Percentiles rank a stretch among this genome's conserved stretches.
phyloP scores from a whole-genome alignment of 371 early-diverging fungal genomes.

The Mucor ambiguus region DNA sequence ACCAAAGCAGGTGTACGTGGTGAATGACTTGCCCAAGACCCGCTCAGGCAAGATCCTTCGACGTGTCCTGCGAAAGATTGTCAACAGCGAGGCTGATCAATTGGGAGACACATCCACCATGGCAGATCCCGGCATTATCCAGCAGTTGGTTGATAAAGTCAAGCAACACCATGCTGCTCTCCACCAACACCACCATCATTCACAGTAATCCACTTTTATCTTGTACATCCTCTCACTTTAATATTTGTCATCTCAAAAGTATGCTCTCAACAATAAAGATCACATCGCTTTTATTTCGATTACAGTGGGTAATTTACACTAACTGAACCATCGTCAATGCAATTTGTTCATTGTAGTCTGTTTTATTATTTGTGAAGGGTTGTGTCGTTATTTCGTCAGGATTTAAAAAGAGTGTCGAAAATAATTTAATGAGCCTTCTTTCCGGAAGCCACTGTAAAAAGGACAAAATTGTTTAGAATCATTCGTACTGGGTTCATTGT shows the following conservation, averaged over 20 bases:
- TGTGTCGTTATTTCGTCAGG: conserved; percentile 8
- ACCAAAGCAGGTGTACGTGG: conserved; percentile 85
- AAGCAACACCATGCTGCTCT: not conserved
- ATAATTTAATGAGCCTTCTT: conserved; percentile 54
- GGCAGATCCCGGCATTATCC: conserved; percentile 67
- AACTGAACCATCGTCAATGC: conserved; percentile 6
- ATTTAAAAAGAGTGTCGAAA: not conserved
- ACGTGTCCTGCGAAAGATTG: conserved; percentile 92
- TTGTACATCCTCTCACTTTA: not conserved
- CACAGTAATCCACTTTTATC: not conserved
- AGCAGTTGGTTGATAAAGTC: conserved; percentile 8
- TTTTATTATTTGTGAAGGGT: conserved; percentile 5
- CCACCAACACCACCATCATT: not conserved
- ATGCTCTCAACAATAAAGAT: not conserved
- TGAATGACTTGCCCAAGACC: conserved; percentile 95
- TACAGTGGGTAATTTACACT: conserved; percentile 3
- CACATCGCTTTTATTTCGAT: not conserved
- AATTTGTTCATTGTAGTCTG: conserved; percentile 4
- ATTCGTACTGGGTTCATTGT: too few species aligned
- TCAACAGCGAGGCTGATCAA: conserved; percentile 81
- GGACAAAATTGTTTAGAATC: not conserved
- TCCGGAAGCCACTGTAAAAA: conserved; percentile 48
- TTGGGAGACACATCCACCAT: conserved; percentile 90
- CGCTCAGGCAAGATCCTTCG: conserved; percentile 97
- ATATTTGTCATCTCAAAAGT: not conserved